Evolutionary conservation across 106 monocot species (phyloP).

Genomic region (Triglochin maritima): DNA sequence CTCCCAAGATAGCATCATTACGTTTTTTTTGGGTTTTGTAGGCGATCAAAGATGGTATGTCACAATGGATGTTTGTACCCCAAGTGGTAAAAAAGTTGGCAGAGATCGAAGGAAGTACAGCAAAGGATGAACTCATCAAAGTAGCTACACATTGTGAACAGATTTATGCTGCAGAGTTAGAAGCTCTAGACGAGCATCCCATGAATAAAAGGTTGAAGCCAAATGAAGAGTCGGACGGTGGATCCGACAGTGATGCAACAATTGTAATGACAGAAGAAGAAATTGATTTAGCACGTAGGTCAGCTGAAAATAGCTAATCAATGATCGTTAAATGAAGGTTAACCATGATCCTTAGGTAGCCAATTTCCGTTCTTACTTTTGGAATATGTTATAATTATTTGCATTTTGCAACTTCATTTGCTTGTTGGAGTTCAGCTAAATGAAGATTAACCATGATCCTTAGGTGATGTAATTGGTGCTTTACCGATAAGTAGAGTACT

Average conservation of each 20-base stretch:
- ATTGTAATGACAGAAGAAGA: conserved; percentile 98
- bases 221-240: conserved; percentile 13
- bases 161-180: conserved; percentile 47
- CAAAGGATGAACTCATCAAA: conserved; percentile 41
- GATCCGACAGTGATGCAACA: conserved; percentile 74
- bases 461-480: too few species aligned
- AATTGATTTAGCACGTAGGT: conserved; percentile 62
- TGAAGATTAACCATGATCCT: too few species aligned
- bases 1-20: too few species aligned
- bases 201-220: neutral
- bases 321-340: too few species aligned
- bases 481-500: too few species aligned
- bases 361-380: too few species aligned
- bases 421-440: too few species aligned
- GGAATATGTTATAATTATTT: too few species aligned
- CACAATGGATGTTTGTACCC: conserved; percentile 86
- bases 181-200: conserved; percentile 5
- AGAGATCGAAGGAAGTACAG: conserved; percentile 31
- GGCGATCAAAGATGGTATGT: conserved; percentile 47
- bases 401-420: too few species aligned
- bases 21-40: conserved; percentile 16
- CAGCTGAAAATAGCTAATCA: neutral
- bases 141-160: conserved; percentile 42
- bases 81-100: conserved; percentile 50
- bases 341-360: too few species aligned